These are phyloP conservation scores for Passiflora organensis DNA, from an alignment of 345 rosid species.

Conservation along the genomic window DNA sequence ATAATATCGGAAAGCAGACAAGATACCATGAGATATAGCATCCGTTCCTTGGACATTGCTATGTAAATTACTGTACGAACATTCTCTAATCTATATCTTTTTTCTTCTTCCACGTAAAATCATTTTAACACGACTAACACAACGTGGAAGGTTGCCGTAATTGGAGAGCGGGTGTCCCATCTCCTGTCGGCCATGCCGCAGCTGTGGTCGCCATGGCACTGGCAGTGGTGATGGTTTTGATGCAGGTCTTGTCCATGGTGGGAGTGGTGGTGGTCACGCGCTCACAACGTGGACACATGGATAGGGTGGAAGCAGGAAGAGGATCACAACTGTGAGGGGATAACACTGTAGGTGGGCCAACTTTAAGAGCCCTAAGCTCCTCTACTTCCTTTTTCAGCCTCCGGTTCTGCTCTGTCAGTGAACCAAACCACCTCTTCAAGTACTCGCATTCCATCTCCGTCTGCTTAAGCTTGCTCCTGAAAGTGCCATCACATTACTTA, in stretches of 20 bases:
- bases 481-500: too few species aligned
- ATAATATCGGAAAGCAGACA: neutral
- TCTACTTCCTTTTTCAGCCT: conserved; percentile 86
- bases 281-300: conserved; percentile 94
- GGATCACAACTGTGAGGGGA: conserved; percentile 51
- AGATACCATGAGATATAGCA: conserved; percentile 11
- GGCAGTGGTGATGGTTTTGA: conserved; percentile 12
- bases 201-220: too few species aligned
- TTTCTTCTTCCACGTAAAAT: neutral
- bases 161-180: conserved; percentile 28
- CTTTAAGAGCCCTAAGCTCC: conserved; percentile 84
- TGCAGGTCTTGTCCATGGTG: conserved; percentile 19
- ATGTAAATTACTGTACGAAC: conserved; percentile 21
- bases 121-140: conserved; percentile 17
- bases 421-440: conserved; percentile 87
- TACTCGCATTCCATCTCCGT: conserved; percentile 95
- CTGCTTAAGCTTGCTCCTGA: conserved; percentile 92
- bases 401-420: conserved; percentile 85
- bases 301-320: conserved; percentile 59
- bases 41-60: conserved; percentile 13
- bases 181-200: conserved; percentile 29
- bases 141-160: conserved; percentile 43
- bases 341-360: conserved; percentile 49
- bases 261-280: conserved; percentile 57
- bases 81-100: neutral